A percentile compares a stretch with the other conserved stretches of the same genome.
phyloP scores from a whole-genome alignment of 1,284 basidiomycete species.

The Austroboletus rostrupii region DNA sequence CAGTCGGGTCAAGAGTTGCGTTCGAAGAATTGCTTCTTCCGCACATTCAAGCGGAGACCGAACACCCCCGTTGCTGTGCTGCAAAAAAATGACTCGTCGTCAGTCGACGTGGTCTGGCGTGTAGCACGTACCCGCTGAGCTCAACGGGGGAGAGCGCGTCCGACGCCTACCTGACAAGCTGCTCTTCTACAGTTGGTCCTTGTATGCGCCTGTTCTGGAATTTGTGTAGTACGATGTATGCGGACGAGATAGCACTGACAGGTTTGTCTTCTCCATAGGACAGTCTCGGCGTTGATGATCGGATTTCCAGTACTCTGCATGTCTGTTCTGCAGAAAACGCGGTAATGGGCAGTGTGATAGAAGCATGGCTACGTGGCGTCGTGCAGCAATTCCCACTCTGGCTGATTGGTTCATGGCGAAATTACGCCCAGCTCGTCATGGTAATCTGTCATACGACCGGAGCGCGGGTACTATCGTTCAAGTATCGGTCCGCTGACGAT shows the following conservation, averaged over 20 bases:
- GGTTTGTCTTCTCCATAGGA: background rate
- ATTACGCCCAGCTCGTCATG: conserved; percentile 5
- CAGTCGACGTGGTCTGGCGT: background rate
- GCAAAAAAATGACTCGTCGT: conserved; percentile 6
- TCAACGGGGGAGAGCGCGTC: background rate
- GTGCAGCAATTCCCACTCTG: conserved; percentile 21
- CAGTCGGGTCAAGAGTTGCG: conserved; percentile 3
- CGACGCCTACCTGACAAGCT: background rate
- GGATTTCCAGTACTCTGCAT: background rate
- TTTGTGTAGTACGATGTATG: background rate
- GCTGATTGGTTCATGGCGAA: conserved; percentile 13
- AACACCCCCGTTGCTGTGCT: background rate
- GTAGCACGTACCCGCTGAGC: background rate
- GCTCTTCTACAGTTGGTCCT: background rate
- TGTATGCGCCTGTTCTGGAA: background rate
- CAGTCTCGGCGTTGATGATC: background rate
- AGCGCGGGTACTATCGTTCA: conserved; percentile 22
- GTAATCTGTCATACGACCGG: conserved; percentile 10
- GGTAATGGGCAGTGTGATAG: conserved; percentile 16
- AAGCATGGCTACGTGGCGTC: conserved; percentile 13
- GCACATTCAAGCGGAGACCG: conserved; percentile 19
- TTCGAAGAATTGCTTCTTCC: background rate
- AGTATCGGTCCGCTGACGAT: conserved; percentile 1
- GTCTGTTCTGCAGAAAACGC: conserved; percentile 2
- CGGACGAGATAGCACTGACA: background rate